Percentiles rank a stretch among this genome's conserved stretches.
Conservation (phyloP, 176 grass and related monocot genomes). For the Raddia distichophylla region DNA sequence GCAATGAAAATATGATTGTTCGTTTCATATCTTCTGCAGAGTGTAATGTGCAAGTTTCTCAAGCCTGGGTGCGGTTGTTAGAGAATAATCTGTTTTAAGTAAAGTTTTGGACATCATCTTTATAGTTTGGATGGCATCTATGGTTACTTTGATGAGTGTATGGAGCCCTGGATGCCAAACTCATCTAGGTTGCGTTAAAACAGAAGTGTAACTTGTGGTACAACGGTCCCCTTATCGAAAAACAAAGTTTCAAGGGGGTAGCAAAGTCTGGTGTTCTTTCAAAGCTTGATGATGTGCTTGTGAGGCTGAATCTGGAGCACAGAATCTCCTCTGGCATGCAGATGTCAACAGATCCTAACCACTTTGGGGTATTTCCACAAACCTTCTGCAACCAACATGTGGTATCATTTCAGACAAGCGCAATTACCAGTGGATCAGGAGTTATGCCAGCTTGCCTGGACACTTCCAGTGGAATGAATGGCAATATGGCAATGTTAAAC, state of each 20-base stretch:
- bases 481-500: conserved; percentile 53
- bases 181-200: conserved; percentile 12
- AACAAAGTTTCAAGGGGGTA: conserved; percentile 38
- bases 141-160: conserved; percentile 44
- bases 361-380: conserved; percentile 68
- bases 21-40: conserved; percentile 51
- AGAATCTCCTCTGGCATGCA: conserved; percentile 51
- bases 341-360: conserved; percentile 79
- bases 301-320: conserved; percentile 36
- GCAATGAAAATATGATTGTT: conserved; percentile 13
- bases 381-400: conserved; percentile 76
- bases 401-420: conserved; percentile 84
- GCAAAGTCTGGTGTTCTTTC: conserved; percentile 32
- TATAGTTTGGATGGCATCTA: conserved; percentile 40
- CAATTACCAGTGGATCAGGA: conserved; percentile 50
- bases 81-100: conserved; percentile 1
- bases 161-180: conserved; percentile 37
- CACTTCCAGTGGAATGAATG: conserved; percentile 56
- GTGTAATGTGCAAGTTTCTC: conserved; percentile 16
- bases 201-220: conserved; percentile 39
- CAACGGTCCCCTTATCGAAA: conserved; percentile 40
- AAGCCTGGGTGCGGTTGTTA: conserved; percentile 19
- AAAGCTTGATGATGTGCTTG: conserved; percentile 31
- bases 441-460: conserved; percentile 54
- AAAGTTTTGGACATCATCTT: conserved; percentile 28